Percentiles rank a stretch among this genome's conserved stretches.
phyloP scores from a whole-genome alignment of 2,329 filamentous ascomycete genomes.

The Paramyrothecium sp. region DNA sequence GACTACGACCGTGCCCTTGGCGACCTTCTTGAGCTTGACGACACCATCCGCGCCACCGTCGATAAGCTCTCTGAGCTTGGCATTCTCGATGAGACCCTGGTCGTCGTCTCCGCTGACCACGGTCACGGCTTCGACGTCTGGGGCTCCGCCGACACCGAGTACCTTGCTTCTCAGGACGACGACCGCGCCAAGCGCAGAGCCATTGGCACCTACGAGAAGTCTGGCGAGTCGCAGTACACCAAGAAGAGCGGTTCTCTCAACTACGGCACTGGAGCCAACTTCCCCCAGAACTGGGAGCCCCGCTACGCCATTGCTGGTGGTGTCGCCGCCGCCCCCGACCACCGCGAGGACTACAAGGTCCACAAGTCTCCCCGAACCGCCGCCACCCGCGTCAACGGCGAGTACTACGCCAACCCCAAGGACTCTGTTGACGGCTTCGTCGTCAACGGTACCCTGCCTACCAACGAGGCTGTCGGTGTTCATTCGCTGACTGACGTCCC shows the following conservation, averaged over 20 bases:
- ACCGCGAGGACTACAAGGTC: conserved; percentile 73
- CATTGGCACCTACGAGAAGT: conserved; percentile 70
- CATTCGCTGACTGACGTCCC: conserved; percentile 78
- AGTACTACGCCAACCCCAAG: conserved; percentile 66
- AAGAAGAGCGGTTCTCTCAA: conserved; percentile 55
- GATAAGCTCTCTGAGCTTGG: conserved; percentile 64
- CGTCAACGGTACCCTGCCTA: conserved; percentile 71
- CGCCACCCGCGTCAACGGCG: conserved; percentile 51
- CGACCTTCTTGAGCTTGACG: conserved; percentile 82
- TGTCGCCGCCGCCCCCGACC: conserved; percentile 69
- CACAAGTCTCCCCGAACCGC: conserved; percentile 64
- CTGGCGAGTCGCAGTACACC: conserved; percentile 75
- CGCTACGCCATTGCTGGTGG: conserved; percentile 78
- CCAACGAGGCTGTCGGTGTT: conserved; percentile 62
- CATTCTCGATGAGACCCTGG: conserved; percentile 71
- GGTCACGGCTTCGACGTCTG: conserved; percentile 89
- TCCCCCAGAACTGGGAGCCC: conserved; percentile 82
- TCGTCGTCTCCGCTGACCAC: conserved; percentile 84
- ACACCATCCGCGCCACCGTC: conserved; percentile 75
- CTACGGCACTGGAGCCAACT: conserved; percentile 72
- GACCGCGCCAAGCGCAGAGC: conserved; percentile 75
- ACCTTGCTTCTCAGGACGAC: conserved; percentile 62
- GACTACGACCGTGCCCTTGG: conserved; percentile 85
- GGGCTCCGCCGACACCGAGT: conserved; percentile 77
- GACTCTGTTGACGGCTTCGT: conserved; percentile 68